phyloP scores from a whole-genome alignment of 2,329 filamentous ascomycete genomes.

The Diaporthe australafricana region DNA sequence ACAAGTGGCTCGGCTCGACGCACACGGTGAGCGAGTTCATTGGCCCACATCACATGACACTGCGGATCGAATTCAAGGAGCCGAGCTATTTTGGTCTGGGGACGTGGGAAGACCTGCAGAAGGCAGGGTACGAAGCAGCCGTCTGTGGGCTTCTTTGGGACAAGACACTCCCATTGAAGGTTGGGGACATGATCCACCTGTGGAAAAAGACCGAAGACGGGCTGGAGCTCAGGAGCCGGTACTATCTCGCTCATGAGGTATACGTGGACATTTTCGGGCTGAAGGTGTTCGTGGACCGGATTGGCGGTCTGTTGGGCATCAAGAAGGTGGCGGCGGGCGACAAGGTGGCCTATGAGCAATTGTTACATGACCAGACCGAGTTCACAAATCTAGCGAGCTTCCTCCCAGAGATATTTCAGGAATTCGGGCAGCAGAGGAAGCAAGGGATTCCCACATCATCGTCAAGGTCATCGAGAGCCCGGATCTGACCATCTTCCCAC shows the following conservation, averaged over 20 bases:
- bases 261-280: constrained; percentile 32
- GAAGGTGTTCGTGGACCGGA: constrained; percentile 19
- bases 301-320: constrained; percentile 30
- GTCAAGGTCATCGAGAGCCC: not conserved
- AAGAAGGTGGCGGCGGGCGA: constrained; percentile 34
- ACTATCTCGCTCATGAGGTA: constrained; percentile 36
- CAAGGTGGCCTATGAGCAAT: constrained; percentile 34
- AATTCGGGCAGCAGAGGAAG: constrained; percentile 7
- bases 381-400: constrained; percentile 38
- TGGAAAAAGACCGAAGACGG: constrained; percentile 29
- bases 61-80: constrained; percentile 37
- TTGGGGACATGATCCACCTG: constrained; percentile 37
- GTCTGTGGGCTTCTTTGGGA: constrained; percentile 37
- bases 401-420: constrained; percentile 26
- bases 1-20: constrained; percentile 37
- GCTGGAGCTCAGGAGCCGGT: constrained; percentile 38
- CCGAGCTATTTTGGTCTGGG: constrained; percentile 30
- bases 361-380: constrained; percentile 38
- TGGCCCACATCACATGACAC: constrained; percentile 21
- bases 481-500: not conserved
- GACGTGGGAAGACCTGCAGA: constrained; percentile 30
- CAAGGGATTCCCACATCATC: not conserved
- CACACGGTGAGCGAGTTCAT: constrained; percentile 37
- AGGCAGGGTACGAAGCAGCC: constrained; percentile 30
- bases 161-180: constrained; percentile 33